phyloP scores from a whole-genome alignment of 139 green algal species.

The Dunaliella sp. region DNA sequence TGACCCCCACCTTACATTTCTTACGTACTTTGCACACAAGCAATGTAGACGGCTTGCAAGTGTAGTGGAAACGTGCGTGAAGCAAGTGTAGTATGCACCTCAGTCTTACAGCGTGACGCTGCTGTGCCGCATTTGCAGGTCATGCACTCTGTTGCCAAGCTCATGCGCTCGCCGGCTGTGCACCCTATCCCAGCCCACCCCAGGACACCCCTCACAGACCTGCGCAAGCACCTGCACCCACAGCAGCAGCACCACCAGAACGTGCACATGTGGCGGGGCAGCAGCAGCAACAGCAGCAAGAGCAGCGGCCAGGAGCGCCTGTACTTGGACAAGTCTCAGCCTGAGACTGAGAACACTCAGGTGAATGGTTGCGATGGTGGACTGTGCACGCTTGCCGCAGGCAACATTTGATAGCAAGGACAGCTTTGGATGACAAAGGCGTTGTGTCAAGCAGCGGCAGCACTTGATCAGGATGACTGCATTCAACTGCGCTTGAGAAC shows the following conservation, averaged over 20 bases:
- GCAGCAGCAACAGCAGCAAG: neutral
- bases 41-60: neutral
- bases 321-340: no score
- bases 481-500: no score
- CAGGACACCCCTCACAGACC: neutral
- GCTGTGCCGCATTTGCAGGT: no score
- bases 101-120: neutral
- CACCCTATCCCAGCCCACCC: no score
- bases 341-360: neutral
- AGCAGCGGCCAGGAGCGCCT: neutral
- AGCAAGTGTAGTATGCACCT: neutral
- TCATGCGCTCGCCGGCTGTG: neutral
- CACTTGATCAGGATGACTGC: no score
- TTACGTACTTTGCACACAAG: neutral
- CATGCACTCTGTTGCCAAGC: neutral
- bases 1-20: neutral
- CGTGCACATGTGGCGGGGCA: neutral
- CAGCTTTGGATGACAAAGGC: neutral
- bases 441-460: neutral
- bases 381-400: neutral
- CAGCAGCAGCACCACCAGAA: neutral
- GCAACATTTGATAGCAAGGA: neutral
- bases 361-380: neutral
- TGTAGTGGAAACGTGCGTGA: neutral
- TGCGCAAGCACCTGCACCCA: neutral